These are phyloP conservation scores for Mycena galericulata DNA, from an alignment of 768 basidiomycete species.

Conservation along the genomic window DNA sequence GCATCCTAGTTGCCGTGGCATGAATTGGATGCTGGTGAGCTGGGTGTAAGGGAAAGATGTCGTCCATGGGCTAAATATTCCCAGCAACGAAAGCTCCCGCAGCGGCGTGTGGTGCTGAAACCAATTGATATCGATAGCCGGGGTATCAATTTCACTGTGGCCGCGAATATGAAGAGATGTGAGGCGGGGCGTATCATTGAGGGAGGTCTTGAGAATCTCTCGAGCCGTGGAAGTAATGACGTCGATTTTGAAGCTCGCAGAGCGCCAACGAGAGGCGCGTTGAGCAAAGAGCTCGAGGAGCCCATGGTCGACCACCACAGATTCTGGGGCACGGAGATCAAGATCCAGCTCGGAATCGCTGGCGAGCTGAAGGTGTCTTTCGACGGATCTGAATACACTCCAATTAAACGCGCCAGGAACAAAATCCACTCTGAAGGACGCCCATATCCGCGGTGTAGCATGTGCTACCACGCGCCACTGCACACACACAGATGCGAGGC, in stretches of 20 bases:
- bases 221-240: background rate
- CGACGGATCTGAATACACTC: background rate
- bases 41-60: background rate
- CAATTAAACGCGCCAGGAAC: background rate
- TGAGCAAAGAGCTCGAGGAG: background rate
- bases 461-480: conserved; percentile 11
- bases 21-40: conserved; percentile 15
- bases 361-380: conserved; percentile 8
- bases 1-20: too few relatives aligned
- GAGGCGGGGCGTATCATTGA: background rate
- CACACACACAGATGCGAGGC: background rate
- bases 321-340: background rate
- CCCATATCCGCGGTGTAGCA: conserved; percentile 11
- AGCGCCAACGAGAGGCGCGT: conserved; percentile 5
- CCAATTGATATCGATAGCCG: background rate
- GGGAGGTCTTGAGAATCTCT: background rate
- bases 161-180: conserved; percentile 1
- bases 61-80: background rate
- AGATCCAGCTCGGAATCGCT: background rate
- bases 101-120: conserved; percentile 2
- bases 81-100: background rate
- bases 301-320: background rate
- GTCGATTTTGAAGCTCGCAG: background rate
- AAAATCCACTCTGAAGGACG: background rate
- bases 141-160: background rate